Evolutionary conservation across 2,329 filamentous ascomycete species (phyloP).

Genomic region (Colletotrichum graminicola): DNA sequence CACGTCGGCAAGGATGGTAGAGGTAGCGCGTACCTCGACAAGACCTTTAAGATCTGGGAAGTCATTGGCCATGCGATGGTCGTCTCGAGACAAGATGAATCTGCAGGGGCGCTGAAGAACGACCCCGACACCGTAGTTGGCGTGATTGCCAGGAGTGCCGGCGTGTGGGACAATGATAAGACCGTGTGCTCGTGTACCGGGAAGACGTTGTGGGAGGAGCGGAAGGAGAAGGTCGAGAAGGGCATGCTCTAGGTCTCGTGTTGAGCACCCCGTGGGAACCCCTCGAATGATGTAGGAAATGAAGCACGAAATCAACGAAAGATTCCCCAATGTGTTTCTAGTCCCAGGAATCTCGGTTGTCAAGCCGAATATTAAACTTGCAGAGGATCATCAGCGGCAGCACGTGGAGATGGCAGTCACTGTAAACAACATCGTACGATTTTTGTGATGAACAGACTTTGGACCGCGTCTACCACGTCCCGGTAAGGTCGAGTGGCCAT

Average conservation of each 20-base stretch:
- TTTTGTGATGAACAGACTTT: slow-evolving; percentile 40
- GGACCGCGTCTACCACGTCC: slow-evolving; percentile 13
- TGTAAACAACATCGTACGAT: slow-evolving; percentile 41
- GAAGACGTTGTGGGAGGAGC: slow-evolving; percentile 98
- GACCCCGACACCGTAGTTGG: slow-evolving; percentile 90
- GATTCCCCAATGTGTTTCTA: slow-evolving; percentile 25
- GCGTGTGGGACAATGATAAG: slow-evolving; percentile 99
- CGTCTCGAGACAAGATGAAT: slow-evolving; percentile 75
- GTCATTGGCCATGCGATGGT: slow-evolving; percentile 94
- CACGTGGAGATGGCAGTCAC: slow-evolving; percentile 34
- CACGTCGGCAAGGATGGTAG: slow-evolving; percentile 81
- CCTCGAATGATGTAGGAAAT: slow-evolving; percentile 25
- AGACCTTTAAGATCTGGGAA: slow-evolving; percentile 91
- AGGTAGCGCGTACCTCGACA: slow-evolving; percentile 85
- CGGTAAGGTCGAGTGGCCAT: slow-evolving; percentile 3
- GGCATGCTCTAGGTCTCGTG: slow-evolving; percentile 75
- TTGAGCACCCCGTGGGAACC: slow-evolving; percentile 12
- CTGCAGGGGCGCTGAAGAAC: slow-evolving; percentile 69
- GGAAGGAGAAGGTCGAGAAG: slow-evolving; percentile 87
- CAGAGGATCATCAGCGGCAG: slow-evolving; percentile 32
- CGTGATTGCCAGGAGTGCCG: slow-evolving; percentile 93
- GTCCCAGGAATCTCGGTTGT: slow-evolving; percentile 22
- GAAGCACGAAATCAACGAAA: slow-evolving; percentile 23
- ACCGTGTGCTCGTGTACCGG: slow-evolving; percentile 97
- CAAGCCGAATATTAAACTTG: slow-evolving; percentile 33